Percentiles rank a stretch among this genome's conserved stretches.
Conservation (phyloP, 805 yeast genomes). For the Wickerhamiella azymoides region DNA sequence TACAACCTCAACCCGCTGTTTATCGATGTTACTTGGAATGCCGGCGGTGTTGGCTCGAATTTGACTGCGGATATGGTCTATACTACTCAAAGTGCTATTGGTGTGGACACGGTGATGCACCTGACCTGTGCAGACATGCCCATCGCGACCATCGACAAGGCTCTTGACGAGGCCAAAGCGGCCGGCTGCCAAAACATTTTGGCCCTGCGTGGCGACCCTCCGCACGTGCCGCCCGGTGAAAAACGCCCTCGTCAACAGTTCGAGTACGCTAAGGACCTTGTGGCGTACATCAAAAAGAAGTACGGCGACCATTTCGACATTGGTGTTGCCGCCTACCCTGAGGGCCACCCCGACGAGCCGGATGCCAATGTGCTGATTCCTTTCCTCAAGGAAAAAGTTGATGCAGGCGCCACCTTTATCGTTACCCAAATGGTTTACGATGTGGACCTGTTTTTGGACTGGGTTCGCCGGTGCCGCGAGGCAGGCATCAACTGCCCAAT, state of each 20-base stretch:
- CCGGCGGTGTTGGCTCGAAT: constrained; percentile 79
- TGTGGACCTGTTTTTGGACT: constrained; percentile 63
- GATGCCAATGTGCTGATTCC: constrained; percentile 38
- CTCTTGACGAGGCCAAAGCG: constrained; percentile 67
- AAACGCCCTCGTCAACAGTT: constrained; percentile 31
- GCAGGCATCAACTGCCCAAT: constrained; percentile 73
- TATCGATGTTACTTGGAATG: constrained; percentile 96
- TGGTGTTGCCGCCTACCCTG: constrained; percentile 97
- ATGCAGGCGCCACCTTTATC: constrained; percentile 86
- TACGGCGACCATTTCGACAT: constrained; percentile 87
- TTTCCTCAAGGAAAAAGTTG: constrained; percentile 74
- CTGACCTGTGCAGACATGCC: constrained; percentile 95
- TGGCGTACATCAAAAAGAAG: constrained; percentile 53
- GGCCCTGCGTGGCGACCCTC: constrained; percentile 94
- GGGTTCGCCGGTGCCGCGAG: constrained; percentile 63
- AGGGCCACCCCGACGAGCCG: constrained; percentile 85
- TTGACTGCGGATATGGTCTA: constrained; percentile 85
- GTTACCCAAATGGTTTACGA: constrained; percentile 97
- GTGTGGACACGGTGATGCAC: constrained; percentile 95
- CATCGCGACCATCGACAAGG: constrained; percentile 61
- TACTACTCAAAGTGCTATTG: constrained; percentile 78
- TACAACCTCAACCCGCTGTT: constrained; percentile 80
- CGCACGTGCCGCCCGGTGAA: constrained; percentile 37
- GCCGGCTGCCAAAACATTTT: constrained; percentile 92
- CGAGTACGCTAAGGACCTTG: constrained; percentile 75